Conservation (phyloP, 352 stramenopile species). For the Stramenopiles sp. region DNA sequence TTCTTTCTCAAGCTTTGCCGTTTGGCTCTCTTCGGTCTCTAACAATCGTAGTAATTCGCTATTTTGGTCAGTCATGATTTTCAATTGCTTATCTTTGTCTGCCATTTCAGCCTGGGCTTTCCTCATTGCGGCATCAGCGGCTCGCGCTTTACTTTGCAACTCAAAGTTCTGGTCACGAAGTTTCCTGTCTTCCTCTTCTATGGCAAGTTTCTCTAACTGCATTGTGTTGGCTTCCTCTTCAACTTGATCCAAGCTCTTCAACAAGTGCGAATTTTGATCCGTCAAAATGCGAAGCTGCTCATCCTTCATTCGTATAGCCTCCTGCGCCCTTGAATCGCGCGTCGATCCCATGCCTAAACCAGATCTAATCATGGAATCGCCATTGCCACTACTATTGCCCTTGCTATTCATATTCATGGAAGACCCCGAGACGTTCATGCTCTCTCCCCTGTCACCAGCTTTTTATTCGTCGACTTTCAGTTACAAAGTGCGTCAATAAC, state of each 20-base stretch:
- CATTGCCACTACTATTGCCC: background rate
- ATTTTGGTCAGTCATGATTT: slow-evolving; percentile 82
- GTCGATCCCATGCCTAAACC: slow-evolving; percentile 6
- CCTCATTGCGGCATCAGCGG: slow-evolving; percentile 56
- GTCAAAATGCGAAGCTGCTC: slow-evolving; percentile 80
- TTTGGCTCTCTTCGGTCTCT: slow-evolving; percentile 75
- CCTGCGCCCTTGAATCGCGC: slow-evolving; percentile 54
- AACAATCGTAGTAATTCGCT: slow-evolving; percentile 75
- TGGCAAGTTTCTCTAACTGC: slow-evolving; percentile 32
- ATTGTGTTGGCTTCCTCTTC: slow-evolving; percentile 37
- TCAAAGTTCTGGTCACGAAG: slow-evolving; percentile 77
- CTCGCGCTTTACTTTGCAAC: slow-evolving; percentile 57
- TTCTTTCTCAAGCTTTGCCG: slow-evolving; percentile 40
- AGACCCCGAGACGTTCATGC: background rate
- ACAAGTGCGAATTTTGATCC: slow-evolving; percentile 63
- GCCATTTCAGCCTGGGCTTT: slow-evolving; percentile 48
- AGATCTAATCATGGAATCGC: background rate
- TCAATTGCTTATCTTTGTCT: slow-evolving; percentile 73
- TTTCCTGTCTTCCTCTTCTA: slow-evolving; percentile 66
- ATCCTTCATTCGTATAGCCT: slow-evolving; percentile 84
- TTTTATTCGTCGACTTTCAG: no score
- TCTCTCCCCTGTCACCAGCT: no score
- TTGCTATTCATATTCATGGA: background rate
- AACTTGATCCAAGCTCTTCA: slow-evolving; percentile 54
- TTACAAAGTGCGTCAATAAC: no score